phyloP scores from a whole-genome alignment of 2,329 filamentous ascomycete genomes.

The Trichoderma atrobrunneum region DNA sequence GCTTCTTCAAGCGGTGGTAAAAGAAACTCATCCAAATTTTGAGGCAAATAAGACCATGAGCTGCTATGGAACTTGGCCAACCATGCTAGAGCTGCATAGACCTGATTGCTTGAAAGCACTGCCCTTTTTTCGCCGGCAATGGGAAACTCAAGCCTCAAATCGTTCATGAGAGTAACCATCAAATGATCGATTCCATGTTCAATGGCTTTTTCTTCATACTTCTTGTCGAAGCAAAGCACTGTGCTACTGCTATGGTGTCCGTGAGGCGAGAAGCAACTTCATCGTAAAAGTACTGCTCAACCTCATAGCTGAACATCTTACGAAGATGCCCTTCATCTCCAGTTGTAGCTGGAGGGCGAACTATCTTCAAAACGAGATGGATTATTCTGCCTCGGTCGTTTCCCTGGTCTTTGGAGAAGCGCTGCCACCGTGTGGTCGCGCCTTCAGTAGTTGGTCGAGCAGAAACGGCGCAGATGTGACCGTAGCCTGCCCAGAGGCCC shows the following conservation, averaged over 20 bases:
- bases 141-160: conserved; percentile 53
- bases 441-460: conserved; percentile 36
- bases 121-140: conserved; percentile 54
- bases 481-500: conserved; percentile 51
- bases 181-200: conserved; percentile 36
- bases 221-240: conserved; percentile 47
- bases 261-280: conserved; percentile 51
- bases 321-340: conserved; percentile 60
- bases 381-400: conserved; percentile 27
- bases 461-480: conserved; percentile 54
- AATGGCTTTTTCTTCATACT: conserved; percentile 24
- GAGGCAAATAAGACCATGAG: conserved; percentile 43
- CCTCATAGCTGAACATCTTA: conserved; percentile 65
- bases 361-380: conserved; percentile 57
- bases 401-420: conserved; percentile 12
- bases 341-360: conserved; percentile 47
- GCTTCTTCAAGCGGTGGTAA: conserved; percentile 56
- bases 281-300: conserved; percentile 65
- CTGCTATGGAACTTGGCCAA: conserved; percentile 58
- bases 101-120: conserved; percentile 46
- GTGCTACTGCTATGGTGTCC: conserved; percentile 45
- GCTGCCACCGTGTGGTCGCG: conserved; percentile 18
- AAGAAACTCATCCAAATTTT: conserved; percentile 38
- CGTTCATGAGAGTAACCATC: conserved; percentile 56
- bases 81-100: conserved; percentile 58